Base-by-base conservation (phyloP, 2,329 filamentous ascomycete species). In the Leptosphaerulina australis region DNA sequence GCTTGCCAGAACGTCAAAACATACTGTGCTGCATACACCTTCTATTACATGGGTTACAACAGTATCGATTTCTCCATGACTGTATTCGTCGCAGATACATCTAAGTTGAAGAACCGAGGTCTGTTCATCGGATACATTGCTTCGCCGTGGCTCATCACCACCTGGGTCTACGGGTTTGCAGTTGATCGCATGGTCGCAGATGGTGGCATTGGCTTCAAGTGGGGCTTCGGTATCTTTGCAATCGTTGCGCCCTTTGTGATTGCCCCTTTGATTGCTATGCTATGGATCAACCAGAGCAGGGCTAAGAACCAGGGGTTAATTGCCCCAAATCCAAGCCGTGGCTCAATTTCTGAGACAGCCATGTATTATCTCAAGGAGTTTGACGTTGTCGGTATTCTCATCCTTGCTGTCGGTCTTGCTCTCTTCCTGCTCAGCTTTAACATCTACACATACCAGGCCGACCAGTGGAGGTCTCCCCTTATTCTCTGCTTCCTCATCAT, bases 361-460 rank as follows among this genome's bases (percentile, higher is more conserved):
- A 59, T 72, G 26, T 74, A 83, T 66, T 88, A 88, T 68, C 59
- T 78, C 17, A 75, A 81, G 50, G 83, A 88, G 59, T 86, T 89
- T 53, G 87, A 90, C 64, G 66, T 83, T 1, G 39, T 84, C 4
- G 86, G 87, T 11, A 74, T 88, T 15, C 46, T 88, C 15, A 74
- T 89, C 5, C 77, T 88, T 38, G 78, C 81, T 2, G 76, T 75
- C 1, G 87, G 86, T 5, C 79, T 88, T 46, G 77, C 82, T 0
- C 73, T 90, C 12, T 84, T 91, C 66, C 76, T 91, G 12, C 80
- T 91, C 8, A 83, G 87, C 2, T 85, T 91, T 69, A 85, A 79
- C 31, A 76, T 91, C 25, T 71, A 70, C 60, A 59, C 67, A 2
- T 60, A 61, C 39, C 66, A 58, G 63, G 62, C 55, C 38, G 37